Base-by-base conservation (phyloP, 306 rosid genomes). In the Begonia peltatifolia region DNA sequence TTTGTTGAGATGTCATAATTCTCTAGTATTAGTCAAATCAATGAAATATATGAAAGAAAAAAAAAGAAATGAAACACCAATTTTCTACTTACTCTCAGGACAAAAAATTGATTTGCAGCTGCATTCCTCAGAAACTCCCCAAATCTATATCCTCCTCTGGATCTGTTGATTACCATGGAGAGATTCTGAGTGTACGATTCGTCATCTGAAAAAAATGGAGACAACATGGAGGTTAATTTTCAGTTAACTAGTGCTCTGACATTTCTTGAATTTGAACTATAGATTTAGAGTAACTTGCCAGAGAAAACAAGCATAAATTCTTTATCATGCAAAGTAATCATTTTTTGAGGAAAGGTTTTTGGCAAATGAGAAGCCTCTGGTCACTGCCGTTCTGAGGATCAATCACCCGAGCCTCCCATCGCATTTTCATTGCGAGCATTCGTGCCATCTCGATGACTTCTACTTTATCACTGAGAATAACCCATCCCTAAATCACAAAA, bases 361-460 rank as follows among this genome's bases (percentile, higher is more conserved):
- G 97, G 79, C 93, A 84, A 56, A 88, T 82, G 42, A 88, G 95
- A 55, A 84, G 71, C 63, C 86, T 74, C 71, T 77, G 88, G 70
- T 88, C 94, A 65, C 86, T 81, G 54, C 96, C 96, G 64, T 88
- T 82, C 71, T 82, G 84, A 68, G 70, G 84, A 64, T 82, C 97
- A 52, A 88, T 84, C 68, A 88, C 77, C 83, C 95, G 84, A 9
- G 95, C 95, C 56, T 88, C 97, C 97, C 97, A 88, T 22, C 87
- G 97, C 53, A 88, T 67, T 65, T 82, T 92, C 16, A 88, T 60
- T 17, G 93, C 87, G 61, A 79, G 61, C 42, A 60, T 62, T 53
- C 97, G 95, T 14, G 84, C 93, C 76, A 74, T 75, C 79, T 88
- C 89, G 58, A 84, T 76, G 23, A 75, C 67, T 62, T 76, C 87